Conservation (phyloP, 345 rosid genomes). For the Microthlaspi erraticum region DNA sequence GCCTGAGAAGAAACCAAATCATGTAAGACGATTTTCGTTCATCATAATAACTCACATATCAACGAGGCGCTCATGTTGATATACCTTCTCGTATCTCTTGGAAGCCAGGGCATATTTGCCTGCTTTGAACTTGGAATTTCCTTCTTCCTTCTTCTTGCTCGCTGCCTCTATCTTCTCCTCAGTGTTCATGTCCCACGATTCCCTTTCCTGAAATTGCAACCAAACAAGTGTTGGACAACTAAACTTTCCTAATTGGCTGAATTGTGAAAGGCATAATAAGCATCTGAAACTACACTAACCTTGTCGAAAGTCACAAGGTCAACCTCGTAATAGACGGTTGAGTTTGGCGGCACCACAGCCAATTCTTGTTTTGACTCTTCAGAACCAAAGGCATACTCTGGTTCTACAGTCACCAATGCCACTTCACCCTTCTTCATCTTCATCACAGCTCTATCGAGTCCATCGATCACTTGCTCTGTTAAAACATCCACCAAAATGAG, state of each 20-base stretch:
- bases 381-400: slow-evolving; percentile 87
- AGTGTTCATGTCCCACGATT: slow-evolving; percentile 97
- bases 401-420: slow-evolving; percentile 69
- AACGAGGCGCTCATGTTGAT: neutral
- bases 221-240: slow-evolving; percentile 8
- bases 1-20: slow-evolving; percentile 55
- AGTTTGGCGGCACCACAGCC: slow-evolving; percentile 74
- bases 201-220: slow-evolving; percentile 66
- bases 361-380: slow-evolving; percentile 73
- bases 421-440: slow-evolving; percentile 94
- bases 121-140: slow-evolving; percentile 76
- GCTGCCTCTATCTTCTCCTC: slow-evolving; percentile 90
- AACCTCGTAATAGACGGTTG: slow-evolving; percentile 74
- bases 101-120: slow-evolving; percentile 82
- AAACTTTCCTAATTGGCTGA: neutral
- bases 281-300: slow-evolving; percentile 47
- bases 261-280: neutral
- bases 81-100: slow-evolving; percentile 91
- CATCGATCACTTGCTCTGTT: slow-evolving; percentile 89
- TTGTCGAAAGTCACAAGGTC: slow-evolving; percentile 77
- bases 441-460: slow-evolving; percentile 82
- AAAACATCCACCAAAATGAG: slow-evolving; percentile 14
- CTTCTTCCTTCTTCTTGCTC: slow-evolving; percentile 92
- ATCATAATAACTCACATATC: neutral
- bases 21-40: slow-evolving; percentile 7